Percentiles rank a stretch among this genome's conserved stretches.
phyloP scores from a whole-genome alignment of 2,329 filamentous ascomycete species.

The Rutstroemia sp. region DNA sequence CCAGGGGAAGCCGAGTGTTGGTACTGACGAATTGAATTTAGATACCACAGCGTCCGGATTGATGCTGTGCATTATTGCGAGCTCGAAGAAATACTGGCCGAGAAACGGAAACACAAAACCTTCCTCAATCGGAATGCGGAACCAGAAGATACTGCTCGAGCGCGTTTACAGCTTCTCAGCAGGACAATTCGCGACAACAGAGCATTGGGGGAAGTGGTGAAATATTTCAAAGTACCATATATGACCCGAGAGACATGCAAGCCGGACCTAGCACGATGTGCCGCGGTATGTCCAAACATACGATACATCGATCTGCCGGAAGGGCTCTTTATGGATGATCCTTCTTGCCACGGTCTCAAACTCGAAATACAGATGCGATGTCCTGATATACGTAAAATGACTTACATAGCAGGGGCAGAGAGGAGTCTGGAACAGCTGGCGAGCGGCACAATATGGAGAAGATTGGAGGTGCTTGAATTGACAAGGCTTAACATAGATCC shows the following conservation, averaged over 20 bases:
- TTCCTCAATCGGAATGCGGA: slow-evolving; percentile 71
- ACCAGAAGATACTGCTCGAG: slow-evolving; percentile 70
- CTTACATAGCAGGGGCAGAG: slow-evolving; percentile 72
- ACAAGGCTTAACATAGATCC: slow-evolving; percentile 63
- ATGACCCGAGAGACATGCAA: slow-evolving; percentile 85
- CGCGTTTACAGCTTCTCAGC: slow-evolving; percentile 70
- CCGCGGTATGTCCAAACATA: slow-evolving; percentile 77
- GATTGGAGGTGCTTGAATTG: slow-evolving; percentile 67
- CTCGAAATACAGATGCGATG: slow-evolving; percentile 81
- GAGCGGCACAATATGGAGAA: slow-evolving; percentile 57
- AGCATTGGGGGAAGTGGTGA: slow-evolving; percentile 59
- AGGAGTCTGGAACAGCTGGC: slow-evolving; percentile 65
- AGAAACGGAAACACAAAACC: slow-evolving; percentile 67
- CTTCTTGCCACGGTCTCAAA: slow-evolving; percentile 65
- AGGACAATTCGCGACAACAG: slow-evolving; percentile 73
- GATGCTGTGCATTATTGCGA: slow-evolving; percentile 93
- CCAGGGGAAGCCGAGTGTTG: neutral
- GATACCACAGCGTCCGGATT: slow-evolving; percentile 84
- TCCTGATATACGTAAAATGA: slow-evolving; percentile 81
- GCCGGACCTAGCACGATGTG: slow-evolving; percentile 74
- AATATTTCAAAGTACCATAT: slow-evolving; percentile 83
- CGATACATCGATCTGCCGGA: slow-evolving; percentile 87
- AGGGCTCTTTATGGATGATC: slow-evolving; percentile 77
- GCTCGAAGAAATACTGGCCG: slow-evolving; percentile 72
- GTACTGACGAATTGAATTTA: slow-evolving; percentile 30